Evolutionary conservation across 768 basidiomycete species (phyloP).

Genomic region (Leccinum imitatum): DNA sequence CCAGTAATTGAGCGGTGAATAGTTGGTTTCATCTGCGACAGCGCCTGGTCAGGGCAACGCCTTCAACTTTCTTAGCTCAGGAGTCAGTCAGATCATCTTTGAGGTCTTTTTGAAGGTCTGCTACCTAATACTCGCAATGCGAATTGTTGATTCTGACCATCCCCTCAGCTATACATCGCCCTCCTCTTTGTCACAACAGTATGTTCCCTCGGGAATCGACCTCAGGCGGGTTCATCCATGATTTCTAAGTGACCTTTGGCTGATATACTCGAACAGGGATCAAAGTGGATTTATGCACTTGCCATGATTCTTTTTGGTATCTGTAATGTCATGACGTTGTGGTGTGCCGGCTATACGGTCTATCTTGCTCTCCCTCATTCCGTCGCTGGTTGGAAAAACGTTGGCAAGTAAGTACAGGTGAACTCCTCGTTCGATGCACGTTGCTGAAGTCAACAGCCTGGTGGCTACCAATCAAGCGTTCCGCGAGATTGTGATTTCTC

Average conservation of each 20-base stretch:
- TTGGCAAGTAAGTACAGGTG: constrained; percentile 55
- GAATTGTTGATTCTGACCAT: constrained; percentile 23
- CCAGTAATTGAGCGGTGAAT: constrained; percentile 26
- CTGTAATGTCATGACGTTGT: constrained; percentile 75
- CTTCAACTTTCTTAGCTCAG: constrained; percentile 76
- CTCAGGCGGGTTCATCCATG: constrained; percentile 44
- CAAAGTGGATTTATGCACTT: constrained; percentile 79
- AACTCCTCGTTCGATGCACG: not conserved
- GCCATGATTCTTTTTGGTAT: constrained; percentile 79
- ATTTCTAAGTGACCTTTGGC: constrained; percentile 2
- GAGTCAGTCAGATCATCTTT: constrained; percentile 72
- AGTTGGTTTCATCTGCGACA: constrained; percentile 84
- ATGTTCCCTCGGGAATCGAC: constrained; percentile 90
- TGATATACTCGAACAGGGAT: constrained; percentile 48
- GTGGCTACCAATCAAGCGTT: constrained; percentile 66
- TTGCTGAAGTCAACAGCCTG: constrained; percentile 44
- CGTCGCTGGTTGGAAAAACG: constrained; percentile 70
- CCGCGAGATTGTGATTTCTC: constrained; percentile 80
- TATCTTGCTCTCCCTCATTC: constrained; percentile 81
- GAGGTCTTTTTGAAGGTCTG: constrained; percentile 67
- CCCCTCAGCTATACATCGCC: constrained; percentile 69
- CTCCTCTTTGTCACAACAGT: constrained; percentile 80
- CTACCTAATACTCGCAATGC: not conserved
- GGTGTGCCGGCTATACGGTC: constrained; percentile 90
- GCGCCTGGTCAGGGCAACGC: constrained; percentile 54